A percentile compares a stretch with the other conserved stretches of the same genome.
These are phyloP conservation scores for Vitis labrusca DNA, from an alignment of 164 flowering plant species.

Conservation along the genomic window DNA sequence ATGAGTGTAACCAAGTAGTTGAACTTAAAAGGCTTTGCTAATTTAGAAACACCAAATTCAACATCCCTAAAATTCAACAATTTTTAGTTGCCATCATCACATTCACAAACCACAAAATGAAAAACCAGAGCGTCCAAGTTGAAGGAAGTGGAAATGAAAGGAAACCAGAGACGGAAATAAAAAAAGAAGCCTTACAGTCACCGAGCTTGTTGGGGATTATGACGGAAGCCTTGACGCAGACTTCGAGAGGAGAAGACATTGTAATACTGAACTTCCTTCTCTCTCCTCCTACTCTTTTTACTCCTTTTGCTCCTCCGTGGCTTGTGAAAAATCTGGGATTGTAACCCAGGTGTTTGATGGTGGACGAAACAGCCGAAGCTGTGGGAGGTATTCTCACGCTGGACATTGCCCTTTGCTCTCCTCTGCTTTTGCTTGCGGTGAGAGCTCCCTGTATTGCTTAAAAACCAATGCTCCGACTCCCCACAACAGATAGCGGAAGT, in stretches of 20 bases:
- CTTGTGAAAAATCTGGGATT: background rate
- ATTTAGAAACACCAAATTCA: too few species aligned
- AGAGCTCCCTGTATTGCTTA: too few species aligned
- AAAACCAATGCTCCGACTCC: too few species aligned
- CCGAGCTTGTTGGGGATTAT: constrained; percentile 78
- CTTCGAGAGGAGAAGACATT: constrained; percentile 60
- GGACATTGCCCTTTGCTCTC: constrained; percentile 11
- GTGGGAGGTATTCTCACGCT: constrained; percentile 26
- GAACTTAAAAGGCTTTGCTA: too few species aligned
- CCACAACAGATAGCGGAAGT: too few species aligned
- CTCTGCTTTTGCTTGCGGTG: too few species aligned
- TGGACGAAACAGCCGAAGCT: constrained; percentile 22
- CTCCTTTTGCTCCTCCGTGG: background rate
- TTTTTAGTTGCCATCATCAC: background rate
- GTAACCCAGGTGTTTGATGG: constrained; percentile 26
- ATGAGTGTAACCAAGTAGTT: too few species aligned
- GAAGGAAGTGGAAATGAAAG: background rate
- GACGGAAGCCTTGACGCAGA: constrained; percentile 76
- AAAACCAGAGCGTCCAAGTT: too few species aligned
- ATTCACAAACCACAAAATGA: too few species aligned
- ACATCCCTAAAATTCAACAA: too few species aligned
- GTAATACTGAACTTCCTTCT: constrained; percentile 21
- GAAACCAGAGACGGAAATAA: background rate
- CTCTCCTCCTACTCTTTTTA: too few species aligned
- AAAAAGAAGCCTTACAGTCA: constrained; percentile 55